A percentile compares a stretch with the other conserved stretches of the same genome.
These are phyloP conservation scores for Jaltomata sinuosa DNA, from an alignment of 257 asterid genomes.

Conservation along the genomic window DNA sequence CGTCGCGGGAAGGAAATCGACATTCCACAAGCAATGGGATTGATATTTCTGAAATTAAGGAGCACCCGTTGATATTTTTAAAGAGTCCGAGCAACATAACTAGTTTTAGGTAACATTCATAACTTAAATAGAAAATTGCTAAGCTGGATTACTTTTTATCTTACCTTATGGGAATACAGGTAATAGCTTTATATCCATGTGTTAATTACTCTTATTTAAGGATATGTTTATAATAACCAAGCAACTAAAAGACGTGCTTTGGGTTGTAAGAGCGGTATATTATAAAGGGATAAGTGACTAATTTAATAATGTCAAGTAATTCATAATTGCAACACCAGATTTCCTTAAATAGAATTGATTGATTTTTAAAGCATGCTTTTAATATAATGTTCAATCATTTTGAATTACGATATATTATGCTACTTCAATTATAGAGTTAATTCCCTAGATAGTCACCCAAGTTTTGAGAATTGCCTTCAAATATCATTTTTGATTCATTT, in stretches of 20 bases:
- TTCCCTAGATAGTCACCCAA: too few species aligned
- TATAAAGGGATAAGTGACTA: background rate
- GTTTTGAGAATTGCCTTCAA: too few species aligned
- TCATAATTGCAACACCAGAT: background rate
- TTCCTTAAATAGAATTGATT: background rate
- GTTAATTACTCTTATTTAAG: background rate
- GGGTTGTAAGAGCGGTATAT: background rate
- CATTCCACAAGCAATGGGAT: background rate
- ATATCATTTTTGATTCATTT: too few species aligned
- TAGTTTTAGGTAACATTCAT: too few species aligned
- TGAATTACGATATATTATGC: background rate
- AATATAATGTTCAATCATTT: background rate
- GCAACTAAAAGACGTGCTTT: background rate
- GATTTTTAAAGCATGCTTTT: background rate
- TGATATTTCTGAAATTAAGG: too few species aligned
- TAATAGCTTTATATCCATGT: background rate
- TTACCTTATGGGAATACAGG: background rate
- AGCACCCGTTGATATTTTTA: too few species aligned
- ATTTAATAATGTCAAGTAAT: background rate
- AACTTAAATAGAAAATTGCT: too few species aligned
- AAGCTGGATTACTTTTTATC: background rate
- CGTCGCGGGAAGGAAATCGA: conserved; percentile 15
- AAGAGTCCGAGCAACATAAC: too few species aligned
- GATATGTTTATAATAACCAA: background rate
- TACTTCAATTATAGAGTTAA: background rate